These are phyloP conservation scores for Dendrobium officinale DNA, from an alignment of 106 monocot species.

Conservation along the genomic window DNA sequence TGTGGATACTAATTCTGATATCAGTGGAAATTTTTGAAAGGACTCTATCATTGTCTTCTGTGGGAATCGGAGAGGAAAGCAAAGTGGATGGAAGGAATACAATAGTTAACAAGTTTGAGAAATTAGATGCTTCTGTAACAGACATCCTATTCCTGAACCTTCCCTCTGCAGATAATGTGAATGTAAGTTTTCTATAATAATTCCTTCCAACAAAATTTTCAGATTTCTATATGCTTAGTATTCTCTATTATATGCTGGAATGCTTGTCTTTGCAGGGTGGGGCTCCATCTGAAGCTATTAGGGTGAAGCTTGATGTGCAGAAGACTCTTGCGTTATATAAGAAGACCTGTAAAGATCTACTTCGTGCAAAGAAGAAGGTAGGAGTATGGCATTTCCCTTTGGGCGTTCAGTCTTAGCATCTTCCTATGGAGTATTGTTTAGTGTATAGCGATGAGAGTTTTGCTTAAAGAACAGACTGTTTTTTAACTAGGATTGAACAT, in stretches of 20 bases:
- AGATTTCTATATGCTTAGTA: neutral
- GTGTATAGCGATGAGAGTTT: neutral
- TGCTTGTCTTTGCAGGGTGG: conserved; percentile 32
- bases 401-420: neutral
- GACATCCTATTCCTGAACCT: neutral
- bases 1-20: conserved; percentile 8
- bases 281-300: conserved; percentile 30
- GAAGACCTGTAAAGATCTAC: conserved; percentile 51
- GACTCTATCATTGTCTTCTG: neutral
- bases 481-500: too few species aligned
- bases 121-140: conserved; percentile 6
- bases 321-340: conserved; percentile 44
- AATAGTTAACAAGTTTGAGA: conserved; percentile 3
- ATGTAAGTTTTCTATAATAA: neutral
- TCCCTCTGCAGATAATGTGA: neutral
- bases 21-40: conserved; percentile 28
- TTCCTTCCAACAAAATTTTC: neutral
- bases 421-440: neutral
- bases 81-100: conserved; percentile 8
- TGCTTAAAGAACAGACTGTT: too few species aligned
- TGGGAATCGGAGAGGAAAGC: conserved; percentile 1
- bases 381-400: neutral
- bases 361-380: conserved; percentile 67
- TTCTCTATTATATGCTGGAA: neutral
- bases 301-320: conserved; percentile 41